These are phyloP conservation scores for Suillus sp. DNA, from an alignment of 768 basidiomycete genomes.

Conservation along the genomic window DNA sequence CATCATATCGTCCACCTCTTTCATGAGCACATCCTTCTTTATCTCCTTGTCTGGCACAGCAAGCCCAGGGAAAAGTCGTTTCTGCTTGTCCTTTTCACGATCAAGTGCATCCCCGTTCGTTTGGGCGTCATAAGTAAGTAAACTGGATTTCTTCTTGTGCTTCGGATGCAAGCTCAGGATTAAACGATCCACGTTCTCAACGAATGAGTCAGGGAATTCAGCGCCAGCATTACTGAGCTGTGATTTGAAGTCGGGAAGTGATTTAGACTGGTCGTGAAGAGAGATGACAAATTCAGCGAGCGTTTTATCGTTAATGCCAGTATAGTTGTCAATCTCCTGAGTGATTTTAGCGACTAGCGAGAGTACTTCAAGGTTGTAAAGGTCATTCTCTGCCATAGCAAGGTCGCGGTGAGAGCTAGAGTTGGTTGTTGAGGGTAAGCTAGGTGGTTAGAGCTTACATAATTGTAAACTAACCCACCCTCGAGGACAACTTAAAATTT, in stretches of 20 bases:
- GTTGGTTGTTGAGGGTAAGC: conserved; percentile 3
- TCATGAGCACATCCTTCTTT: conserved; percentile 78
- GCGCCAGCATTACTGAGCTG: conserved; percentile 78
- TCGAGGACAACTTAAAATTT: too few species aligned
- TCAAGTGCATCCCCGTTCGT: conserved; percentile 32
- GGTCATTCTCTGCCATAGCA: conserved; percentile 68
- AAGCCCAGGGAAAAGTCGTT: conserved; percentile 88
- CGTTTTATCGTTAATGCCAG: conserved; percentile 84
- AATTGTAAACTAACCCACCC: conserved; percentile 10
- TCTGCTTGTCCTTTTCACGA: conserved; percentile 72
- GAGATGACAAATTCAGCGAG: conserved; percentile 94
- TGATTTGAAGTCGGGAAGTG: conserved; percentile 76
- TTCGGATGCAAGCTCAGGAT: conserved; percentile 95
- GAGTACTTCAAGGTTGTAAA: conserved; percentile 92
- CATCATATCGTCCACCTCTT: conserved; percentile 92
- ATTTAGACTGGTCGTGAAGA: conserved; percentile 83
- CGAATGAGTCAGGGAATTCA: conserved; percentile 85
- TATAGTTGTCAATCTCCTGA: conserved; percentile 90
- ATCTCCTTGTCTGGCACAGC: conserved; percentile 73
- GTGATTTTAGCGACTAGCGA: conserved; percentile 90
- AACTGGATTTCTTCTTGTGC: conserved; percentile 71
- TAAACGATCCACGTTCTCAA: conserved; percentile 92
- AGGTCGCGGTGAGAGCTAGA: conserved; percentile 13
- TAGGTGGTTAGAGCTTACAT: conserved; percentile 1
- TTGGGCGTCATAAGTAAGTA: conserved; percentile 41